Evolutionary conservation across 129 eudicot species (phyloP), one percentile per base, ranked within the genome.

Genomic region (Helichrysum umbraculigerum): DNA sequence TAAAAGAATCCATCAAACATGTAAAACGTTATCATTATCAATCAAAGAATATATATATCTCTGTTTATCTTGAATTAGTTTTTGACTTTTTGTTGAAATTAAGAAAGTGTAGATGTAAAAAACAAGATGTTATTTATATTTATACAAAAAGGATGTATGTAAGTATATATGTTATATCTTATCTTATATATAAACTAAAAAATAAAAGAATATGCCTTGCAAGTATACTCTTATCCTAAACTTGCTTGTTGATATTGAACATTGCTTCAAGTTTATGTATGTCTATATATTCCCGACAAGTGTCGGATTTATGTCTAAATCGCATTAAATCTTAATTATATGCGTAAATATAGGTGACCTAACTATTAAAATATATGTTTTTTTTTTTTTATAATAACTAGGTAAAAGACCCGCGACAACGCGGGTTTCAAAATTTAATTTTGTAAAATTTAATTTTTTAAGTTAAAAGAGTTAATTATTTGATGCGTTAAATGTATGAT

Each of bases 201-300:
- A 7, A 7, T n/a, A 12, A 9, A 14, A 66, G 75, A 59, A 73
- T 80, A 80, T 80, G 83, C 79, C 75, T 80, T 80, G 16, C 70
- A 73, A 73, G 79, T 50, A 39, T 73, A 50, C 67, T 56, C 70
- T 66, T 44, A 30, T 72, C 69, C 78, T 72, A 71, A 72, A 20
- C 8, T 79, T 73, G 79, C 79, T 80, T 80, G 75, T 80, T 66
- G 32, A 58, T 41, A 66, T 41, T 66, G 73, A 57, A 34, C 79
- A 67, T 80, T 66, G 83, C 83, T 80, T 80, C 39, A 80, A 66
- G 70, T 78, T 32, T 42, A 60, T 70, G 51, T 59, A 12, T 70
- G 52, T 20, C 28, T 51, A 29, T 21, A 76, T 68, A 6, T 44
- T 41, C 4, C 29, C 21, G n/a, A 34, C 29, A 66, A 17, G 70